Base-by-base conservation (phyloP, 2,329 filamentous ascomycete species). In the Phoma sp. region DNA sequence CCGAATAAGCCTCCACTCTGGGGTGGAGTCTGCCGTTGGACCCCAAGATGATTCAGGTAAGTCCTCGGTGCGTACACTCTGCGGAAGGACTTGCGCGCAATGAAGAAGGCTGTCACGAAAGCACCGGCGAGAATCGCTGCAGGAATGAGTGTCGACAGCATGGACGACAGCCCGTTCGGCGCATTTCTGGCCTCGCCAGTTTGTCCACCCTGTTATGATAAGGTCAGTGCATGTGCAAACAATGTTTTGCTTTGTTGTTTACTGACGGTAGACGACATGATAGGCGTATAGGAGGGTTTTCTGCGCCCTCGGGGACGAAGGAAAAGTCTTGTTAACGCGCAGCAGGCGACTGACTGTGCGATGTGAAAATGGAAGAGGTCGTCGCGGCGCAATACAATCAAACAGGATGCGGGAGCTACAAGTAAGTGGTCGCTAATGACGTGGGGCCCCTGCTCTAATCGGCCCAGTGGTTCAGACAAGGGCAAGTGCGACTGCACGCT, bases 161-260 rank as follows among this genome's bases (percentile, higher is more conserved):
- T 60, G 29, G 64, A 63, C 24, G 73, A 82, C 27, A 80, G 69
- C 3, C 83, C 85, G n/a, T 80, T 83, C 24, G 82, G 79, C 22
- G 55, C 41, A 22, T 61, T 41, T 25, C 54, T 60, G 54, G 66
- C 66, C 51, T 57, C 56, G 55, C 63, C 63, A 57, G 60, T 58
- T 50, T 67, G 55, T 52, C 65, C 64, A 49, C 61, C 63, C 58
- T 64, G 25, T 64, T 31, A 56, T 51, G 50, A 41, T 49, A 29
- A 17, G 27, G 24, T 50, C 22, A 50, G 44, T 21, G 24, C 19
- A 25, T n/a, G n/a, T 39, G 48, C 38, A 36, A 31, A 21, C 32
- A 31, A 40, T 49, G 46, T 45, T 43, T 38, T 33, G 33, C 6
- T 19, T 22, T 6, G 12, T 43, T 38, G 38, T 40, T 36, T 17